Evolutionary conservation across 441 rosid genomes (phyloP).

Genomic region (Jatropha podagrica): DNA sequence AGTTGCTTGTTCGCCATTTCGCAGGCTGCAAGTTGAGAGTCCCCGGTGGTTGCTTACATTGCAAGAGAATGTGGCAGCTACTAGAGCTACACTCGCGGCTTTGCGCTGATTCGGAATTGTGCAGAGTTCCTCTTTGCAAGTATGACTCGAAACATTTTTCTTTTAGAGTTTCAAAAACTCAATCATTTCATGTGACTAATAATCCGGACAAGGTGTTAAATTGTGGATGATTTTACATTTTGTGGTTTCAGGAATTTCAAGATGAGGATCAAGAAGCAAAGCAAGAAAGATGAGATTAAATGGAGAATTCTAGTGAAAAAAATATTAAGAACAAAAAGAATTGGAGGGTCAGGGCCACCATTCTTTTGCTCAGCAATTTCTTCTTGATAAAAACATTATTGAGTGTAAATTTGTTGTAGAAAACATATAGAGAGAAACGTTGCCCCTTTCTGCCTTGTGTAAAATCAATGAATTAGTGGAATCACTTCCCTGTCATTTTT

Average conservation of each 20-base stretch:
- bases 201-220: too few species aligned
- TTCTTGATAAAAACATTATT: conserved; percentile 14
- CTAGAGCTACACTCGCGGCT: conserved; percentile 84
- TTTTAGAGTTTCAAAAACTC: too few species aligned
- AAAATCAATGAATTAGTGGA: neutral
- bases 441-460: neutral
- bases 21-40: conserved; percentile 67
- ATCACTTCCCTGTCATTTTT: neutral
- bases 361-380: conserved; percentile 40
- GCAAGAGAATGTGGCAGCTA: conserved; percentile 96
- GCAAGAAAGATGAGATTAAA: conserved; percentile 73
- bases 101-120: conserved; percentile 52
- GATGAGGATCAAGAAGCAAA: conserved; percentile 60
- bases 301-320: conserved; percentile 80
- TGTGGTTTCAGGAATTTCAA: conserved; percentile 52
- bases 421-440: neutral
- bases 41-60: conserved; percentile 75
- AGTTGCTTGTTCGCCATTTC: conserved; percentile 69
- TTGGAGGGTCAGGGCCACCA: conserved; percentile 58
- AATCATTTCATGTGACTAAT: too few species aligned
- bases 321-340: conserved; percentile 56
- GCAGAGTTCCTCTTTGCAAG: conserved; percentile 89
- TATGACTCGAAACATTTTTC: conserved; percentile 10
- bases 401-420: conserved; percentile 20
- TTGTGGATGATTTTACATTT: neutral